A percentile compares a stretch with the other conserved stretches of the same genome.
phyloP scores from a whole-genome alignment of 768 basidiomycete species.

The Panellus pusillus region DNA sequence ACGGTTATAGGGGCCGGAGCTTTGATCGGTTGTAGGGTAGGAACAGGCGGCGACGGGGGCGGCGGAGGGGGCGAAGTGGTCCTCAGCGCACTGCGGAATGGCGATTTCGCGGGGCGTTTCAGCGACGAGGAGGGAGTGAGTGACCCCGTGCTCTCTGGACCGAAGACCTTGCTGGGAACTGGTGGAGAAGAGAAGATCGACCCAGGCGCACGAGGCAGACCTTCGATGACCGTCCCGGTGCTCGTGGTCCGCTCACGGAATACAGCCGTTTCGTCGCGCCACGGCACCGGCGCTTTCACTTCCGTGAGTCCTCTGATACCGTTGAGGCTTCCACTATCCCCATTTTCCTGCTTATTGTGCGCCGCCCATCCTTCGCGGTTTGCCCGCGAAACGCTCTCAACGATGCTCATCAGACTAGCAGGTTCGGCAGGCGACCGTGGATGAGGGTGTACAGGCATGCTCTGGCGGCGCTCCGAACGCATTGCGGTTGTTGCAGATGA shows the following conservation, averaged over 20 bases:
- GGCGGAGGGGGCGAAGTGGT: conserved; percentile 54
- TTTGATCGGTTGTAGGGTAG: background rate
- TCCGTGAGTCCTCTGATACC: conserved; percentile 35
- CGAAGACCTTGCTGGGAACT: conserved; percentile 11
- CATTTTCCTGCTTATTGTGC: conserved; percentile 21
- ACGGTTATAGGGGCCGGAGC: conserved; percentile 8
- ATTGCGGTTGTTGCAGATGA: background rate
- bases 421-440: conserved; percentile 9
- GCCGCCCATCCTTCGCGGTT: conserved; percentile 30
- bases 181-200: conserved; percentile 32
- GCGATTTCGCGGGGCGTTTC: conserved; percentile 41
- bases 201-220: conserved; percentile 34
- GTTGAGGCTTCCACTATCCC: conserved; percentile 14
- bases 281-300: conserved; percentile 47
- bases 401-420: conserved; percentile 64
- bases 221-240: conserved; percentile 13
- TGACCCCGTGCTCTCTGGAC: conserved; percentile 2
- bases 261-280: conserved; percentile 27
- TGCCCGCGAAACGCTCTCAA: conserved; percentile 55
- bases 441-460: conserved; percentile 19
- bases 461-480: conserved; percentile 18
- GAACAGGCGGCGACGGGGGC: conserved; percentile 30
- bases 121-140: conserved; percentile 9
- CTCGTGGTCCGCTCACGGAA: conserved; percentile 28
- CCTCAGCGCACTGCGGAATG: conserved; percentile 64